These are phyloP conservation scores for Podospora pseudocomata DNA, from an alignment of 495 filamentous ascomycete species.

Conservation along the genomic window DNA sequence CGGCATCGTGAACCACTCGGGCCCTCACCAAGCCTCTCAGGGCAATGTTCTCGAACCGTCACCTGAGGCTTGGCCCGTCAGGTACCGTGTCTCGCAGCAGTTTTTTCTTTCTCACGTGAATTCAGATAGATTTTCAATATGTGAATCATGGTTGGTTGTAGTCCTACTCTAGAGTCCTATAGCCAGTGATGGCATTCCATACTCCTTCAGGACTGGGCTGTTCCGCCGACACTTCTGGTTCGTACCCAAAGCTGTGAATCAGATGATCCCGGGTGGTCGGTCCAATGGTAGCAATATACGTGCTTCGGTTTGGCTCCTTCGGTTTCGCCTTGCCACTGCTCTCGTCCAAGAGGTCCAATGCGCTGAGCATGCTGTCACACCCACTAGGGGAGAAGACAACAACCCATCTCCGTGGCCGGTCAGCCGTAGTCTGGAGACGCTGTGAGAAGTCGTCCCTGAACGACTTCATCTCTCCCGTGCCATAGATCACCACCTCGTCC, in stretches of 20 bases:
- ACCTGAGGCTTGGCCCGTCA: constrained; percentile 3
- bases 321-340: constrained; percentile 43
- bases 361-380: constrained; percentile 73
- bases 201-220: constrained; percentile 82
- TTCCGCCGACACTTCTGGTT: constrained; percentile 77
- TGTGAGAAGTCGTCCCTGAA: constrained; percentile 64
- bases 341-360: constrained; percentile 55
- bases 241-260: constrained; percentile 58
- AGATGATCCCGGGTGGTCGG: constrained; percentile 86
- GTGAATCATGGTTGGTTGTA: too few relatives aligned
- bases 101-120: background rate
- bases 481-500: constrained; percentile 78
- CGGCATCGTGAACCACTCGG: background rate
- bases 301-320: constrained; percentile 29
- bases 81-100: too few relatives aligned
- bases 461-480: constrained; percentile 71
- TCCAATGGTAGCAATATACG: constrained; percentile 81
- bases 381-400: constrained; percentile 93
- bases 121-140: background rate
- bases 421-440: constrained; percentile 41
- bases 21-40: background rate
- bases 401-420: constrained; percentile 60
- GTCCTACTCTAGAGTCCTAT: constrained; percentile 24
- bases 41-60: background rate
- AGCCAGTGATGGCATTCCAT: constrained; percentile 60